Evolutionary conservation across 2,329 filamentous ascomycete genomes (phyloP).

Genomic region (Colletotrichum incanum): DNA sequence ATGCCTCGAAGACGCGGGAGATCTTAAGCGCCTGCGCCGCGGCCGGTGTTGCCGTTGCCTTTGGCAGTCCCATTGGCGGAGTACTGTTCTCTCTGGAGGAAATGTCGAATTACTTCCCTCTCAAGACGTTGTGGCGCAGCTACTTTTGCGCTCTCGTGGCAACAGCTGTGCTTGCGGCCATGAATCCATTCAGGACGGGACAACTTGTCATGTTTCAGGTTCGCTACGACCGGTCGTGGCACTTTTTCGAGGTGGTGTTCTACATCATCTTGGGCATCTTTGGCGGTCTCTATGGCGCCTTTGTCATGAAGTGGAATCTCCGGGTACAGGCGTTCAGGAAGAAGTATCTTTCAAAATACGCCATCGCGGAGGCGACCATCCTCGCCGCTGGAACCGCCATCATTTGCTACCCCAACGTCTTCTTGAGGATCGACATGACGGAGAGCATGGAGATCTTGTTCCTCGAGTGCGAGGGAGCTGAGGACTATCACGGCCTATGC

Average conservation of each 20-base stretch:
- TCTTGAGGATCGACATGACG: slow-evolving; percentile 97
- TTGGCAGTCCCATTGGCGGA: slow-evolving; percentile 96
- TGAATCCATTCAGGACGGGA: slow-evolving; percentile 98
- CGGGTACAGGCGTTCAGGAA: slow-evolving; percentile 93
- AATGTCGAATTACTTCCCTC: slow-evolving; percentile 95
- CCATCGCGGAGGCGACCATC: slow-evolving; percentile 88
- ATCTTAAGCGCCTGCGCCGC: slow-evolving; percentile 95
- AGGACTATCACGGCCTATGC: slow-evolving; percentile 93
- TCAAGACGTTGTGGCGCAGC: slow-evolving; percentile 98
- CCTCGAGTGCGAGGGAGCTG: slow-evolving; percentile 88
- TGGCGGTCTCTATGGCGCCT: slow-evolving; percentile 93
- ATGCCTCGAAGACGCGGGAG: slow-evolving; percentile 94
- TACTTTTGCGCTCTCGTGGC: slow-evolving; percentile 98
- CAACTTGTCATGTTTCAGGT: slow-evolving; percentile 99
- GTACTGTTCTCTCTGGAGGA: slow-evolving; percentile 98
- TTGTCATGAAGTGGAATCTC: slow-evolving; percentile 98
- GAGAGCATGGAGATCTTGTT: slow-evolving; percentile 99
- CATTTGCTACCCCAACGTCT: slow-evolving; percentile 97
- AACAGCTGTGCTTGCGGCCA: slow-evolving; percentile 90
- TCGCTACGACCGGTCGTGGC: slow-evolving; percentile 95
- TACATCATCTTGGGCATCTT: slow-evolving; percentile 93
- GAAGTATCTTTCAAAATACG: slow-evolving; percentile 88
- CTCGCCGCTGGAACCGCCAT: slow-evolving; percentile 88
- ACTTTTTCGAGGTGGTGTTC: slow-evolving; percentile 96
- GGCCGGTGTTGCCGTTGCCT: slow-evolving; percentile 95